phyloP scores from a whole-genome alignment of 2,329 filamentous ascomycete species.

The Sphaerulina populicola region DNA sequence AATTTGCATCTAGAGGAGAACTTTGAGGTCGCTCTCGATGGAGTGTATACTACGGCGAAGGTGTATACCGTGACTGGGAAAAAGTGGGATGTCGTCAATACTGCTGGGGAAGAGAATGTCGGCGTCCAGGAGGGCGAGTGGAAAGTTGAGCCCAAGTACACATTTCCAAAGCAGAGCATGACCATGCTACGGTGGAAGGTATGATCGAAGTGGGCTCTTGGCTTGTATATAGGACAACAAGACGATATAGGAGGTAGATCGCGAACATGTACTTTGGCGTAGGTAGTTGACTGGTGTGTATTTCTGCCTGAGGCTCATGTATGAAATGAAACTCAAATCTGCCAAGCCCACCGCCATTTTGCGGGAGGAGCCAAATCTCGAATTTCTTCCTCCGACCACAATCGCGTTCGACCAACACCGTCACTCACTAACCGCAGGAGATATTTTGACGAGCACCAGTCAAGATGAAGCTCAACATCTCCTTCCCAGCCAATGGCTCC shows the following conservation, averaged over 20 bases:
- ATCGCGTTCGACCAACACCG: constrained; percentile 11
- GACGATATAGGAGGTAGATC: not conserved
- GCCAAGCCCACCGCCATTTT: constrained; percentile 5
- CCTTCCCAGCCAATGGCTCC: constrained; percentile 97
- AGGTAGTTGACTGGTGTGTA: not conserved
- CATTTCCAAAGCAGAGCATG: constrained; percentile 62
- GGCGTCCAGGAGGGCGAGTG: constrained; percentile 53
- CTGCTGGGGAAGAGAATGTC: constrained; percentile 54
- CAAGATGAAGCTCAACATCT: constrained; percentile 67
- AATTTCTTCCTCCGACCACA: constrained; percentile 6
- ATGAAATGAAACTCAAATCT: not conserved
- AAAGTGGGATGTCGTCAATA: constrained; percentile 53
- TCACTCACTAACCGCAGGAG: constrained; percentile 14
- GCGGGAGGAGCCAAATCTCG: not conserved
- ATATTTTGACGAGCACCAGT: constrained; percentile 21
- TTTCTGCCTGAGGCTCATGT: not conserved
- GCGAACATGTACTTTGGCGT: no score
- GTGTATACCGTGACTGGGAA: constrained; percentile 57
- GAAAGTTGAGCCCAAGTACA: constrained; percentile 54
- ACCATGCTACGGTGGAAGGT: constrained; percentile 55
- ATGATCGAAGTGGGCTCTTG: not conserved
- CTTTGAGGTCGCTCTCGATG: constrained; percentile 53
- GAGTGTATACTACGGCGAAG: constrained; percentile 42
- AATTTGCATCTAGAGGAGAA: constrained; percentile 57
- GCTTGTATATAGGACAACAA: not conserved